Evolutionary conservation across 306 rosid species (phyloP).

Genomic region (Medicago ruthenica): DNA sequence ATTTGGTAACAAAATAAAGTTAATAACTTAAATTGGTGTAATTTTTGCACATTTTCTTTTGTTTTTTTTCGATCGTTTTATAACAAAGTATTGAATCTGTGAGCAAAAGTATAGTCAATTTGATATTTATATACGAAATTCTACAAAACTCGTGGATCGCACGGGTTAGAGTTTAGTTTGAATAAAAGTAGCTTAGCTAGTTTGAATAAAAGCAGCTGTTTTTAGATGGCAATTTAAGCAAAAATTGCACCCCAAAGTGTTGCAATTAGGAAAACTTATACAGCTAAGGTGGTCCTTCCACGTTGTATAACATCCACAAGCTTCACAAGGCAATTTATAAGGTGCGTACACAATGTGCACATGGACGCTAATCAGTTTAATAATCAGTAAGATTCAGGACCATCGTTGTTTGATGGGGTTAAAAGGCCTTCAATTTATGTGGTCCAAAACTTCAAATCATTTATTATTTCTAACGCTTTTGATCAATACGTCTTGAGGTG

Average conservation of each 20-base stretch:
- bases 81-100: no score
- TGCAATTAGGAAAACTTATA: conserved; percentile 27
- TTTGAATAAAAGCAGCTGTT: conserved; percentile 1
- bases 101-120: no score
- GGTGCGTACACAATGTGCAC: conserved; percentile 48
- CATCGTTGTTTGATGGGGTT: conserved; percentile 41
- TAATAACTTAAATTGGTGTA: no score
- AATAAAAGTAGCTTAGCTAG: not conserved
- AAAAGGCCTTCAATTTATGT: conserved; percentile 49
- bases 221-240: not conserved
- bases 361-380: conserved; percentile 50
- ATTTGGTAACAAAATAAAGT: no score
- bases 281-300: conserved; percentile 50
- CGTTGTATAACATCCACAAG: conserved; percentile 47
- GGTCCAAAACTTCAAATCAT: conserved; percentile 61
- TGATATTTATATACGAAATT: no score
- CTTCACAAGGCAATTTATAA: conserved; percentile 43
- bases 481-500: conserved; percentile 39
- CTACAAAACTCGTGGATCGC: no score
- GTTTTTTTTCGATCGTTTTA: no score
- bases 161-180: no score
- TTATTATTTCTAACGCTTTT: conserved; percentile 55
- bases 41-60: no score
- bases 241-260: conserved; percentile 3
- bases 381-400: conserved; percentile 42